Evolutionary conservation across 441 rosid genomes (phyloP).

Genomic region (Corymbia calophylla): DNA sequence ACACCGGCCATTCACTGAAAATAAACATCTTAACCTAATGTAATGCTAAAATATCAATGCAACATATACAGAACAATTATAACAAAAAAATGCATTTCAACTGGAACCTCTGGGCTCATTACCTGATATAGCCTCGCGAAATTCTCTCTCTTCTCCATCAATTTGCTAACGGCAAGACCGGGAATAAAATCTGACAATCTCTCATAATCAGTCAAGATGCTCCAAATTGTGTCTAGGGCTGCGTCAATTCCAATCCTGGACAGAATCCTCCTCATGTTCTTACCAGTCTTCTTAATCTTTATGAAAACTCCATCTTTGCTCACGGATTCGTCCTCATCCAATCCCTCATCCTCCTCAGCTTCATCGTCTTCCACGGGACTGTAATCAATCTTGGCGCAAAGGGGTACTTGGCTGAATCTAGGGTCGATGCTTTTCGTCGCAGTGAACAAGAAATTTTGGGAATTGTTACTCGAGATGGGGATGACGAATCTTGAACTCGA

Average conservation of each 20-base stretch:
- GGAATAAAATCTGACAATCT: conserved; percentile 70
- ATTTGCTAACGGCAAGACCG: conserved; percentile 70
- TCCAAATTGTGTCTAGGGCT: conserved; percentile 66
- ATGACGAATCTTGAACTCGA: background rate
- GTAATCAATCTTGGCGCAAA: background rate
- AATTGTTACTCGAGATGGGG: background rate
- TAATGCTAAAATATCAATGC: background rate
- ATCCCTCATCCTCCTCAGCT: background rate
- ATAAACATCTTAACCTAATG: background rate
- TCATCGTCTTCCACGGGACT: background rate
- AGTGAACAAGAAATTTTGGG: background rate
- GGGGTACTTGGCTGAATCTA: background rate
- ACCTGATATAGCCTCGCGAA: conserved; percentile 77
- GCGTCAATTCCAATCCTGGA: conserved; percentile 66
- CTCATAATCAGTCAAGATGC: conserved; percentile 73
- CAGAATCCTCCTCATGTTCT: conserved; percentile 57
- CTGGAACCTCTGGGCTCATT: background rate
- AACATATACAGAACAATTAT: background rate
- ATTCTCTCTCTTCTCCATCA: conserved; percentile 68
- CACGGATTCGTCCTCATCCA: conserved; percentile 26
- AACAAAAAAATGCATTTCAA: background rate
- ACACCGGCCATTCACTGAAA: background rate
- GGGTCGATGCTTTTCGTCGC: background rate
- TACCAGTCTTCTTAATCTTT: conserved; percentile 55
- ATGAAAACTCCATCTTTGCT: conserved; percentile 44